Conservation (phyloP, 2,329 filamentous ascomycete species). For the Cyclaneusma minus region DNA sequence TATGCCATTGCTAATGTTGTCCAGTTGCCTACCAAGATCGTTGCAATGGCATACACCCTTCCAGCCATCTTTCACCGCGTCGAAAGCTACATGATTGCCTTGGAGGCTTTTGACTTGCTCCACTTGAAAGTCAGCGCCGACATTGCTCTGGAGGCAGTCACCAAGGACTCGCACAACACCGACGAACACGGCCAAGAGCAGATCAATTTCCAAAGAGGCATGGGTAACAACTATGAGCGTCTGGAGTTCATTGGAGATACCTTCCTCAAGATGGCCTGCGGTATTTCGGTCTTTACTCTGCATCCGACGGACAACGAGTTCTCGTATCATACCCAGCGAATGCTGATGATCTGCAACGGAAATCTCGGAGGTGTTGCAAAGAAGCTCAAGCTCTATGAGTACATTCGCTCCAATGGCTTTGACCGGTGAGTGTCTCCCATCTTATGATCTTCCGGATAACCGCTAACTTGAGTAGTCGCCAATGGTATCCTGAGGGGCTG, state of each 20-base stretch:
- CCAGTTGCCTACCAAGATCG: conserved; percentile 54
- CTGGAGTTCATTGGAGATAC: conserved; percentile 88
- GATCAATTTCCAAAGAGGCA: conserved; percentile 63
- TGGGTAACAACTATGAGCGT: conserved; percentile 90
- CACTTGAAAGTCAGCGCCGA: conserved; percentile 47
- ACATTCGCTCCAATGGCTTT: conserved; percentile 71
- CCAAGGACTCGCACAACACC: conserved; percentile 79
- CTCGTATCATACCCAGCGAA: conserved; percentile 77
- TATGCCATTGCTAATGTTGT: too few species aligned
- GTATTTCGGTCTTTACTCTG: conserved; percentile 67
- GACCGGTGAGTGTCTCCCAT: conserved; percentile 34
- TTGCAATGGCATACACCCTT: conserved; percentile 58
- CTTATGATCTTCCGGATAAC: not conserved
- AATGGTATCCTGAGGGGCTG: conserved; percentile 79
- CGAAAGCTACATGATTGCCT: conserved; percentile 64
- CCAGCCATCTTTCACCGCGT: conserved; percentile 75
- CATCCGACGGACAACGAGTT: conserved; percentile 70
- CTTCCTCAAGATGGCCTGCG: conserved; percentile 91
- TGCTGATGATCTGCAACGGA: conserved; percentile 81
- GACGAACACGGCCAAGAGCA: conserved; percentile 55
- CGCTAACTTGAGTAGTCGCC: conserved; percentile 29
- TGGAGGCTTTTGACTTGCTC: conserved; percentile 57
- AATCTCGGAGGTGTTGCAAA: conserved; percentile 71
- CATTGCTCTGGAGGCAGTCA: conserved; percentile 75
- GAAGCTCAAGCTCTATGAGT: conserved; percentile 51